Evolutionary conservation across 257 asterid species (phyloP), one percentile per base, ranked within the genome.

Genomic region (Solanum lignicaule): DNA sequence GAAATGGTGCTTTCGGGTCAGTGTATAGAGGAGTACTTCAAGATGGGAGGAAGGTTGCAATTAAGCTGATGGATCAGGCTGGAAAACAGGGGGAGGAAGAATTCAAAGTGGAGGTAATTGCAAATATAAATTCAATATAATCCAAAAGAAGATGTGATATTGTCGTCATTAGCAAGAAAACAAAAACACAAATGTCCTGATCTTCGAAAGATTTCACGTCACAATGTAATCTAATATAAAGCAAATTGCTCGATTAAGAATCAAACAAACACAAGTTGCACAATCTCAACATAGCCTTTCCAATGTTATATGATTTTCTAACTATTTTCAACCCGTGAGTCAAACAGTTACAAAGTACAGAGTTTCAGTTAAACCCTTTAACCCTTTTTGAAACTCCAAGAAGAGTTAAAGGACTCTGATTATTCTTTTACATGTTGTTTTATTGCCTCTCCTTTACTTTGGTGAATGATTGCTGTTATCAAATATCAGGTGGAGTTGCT

Each of bases 61-160:
- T 96, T 91, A 95, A 96, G 95, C 89, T 94, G 92, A 95, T 96
- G 99, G 98, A 96, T 91, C 94, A 92, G 90, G 94, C 93, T 90
- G 98, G 99, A 66, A 93, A 94, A 88, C 98, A 96, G 85, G 99
- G 98, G 62, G 99, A 94, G 85, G 98, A 95, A 25, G 99, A 95
- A 86, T 96, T 96, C 81, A 90, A 94, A 55, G 98, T 95, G 46
- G 98, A 96, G 99, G 99, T 92, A 20, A 73, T 20, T 73, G 46
- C 29, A 9, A 20, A 11, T 73, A 33, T 73, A 12, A 33, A 9
- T 20, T 11, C 31, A 13, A 38, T 38, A 5, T 48, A 76, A 76
- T 6, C 32, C 58, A 38, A 12, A 1, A 36, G 52, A 76, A 76
- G 83, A 76, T 12, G 21, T 2, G 2, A 38, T 3, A 3, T 38